These are phyloP conservation scores for Akanthomyces muscarius DNA, from an alignment of 2,329 filamentous ascomycete genomes.

Conservation along the genomic window DNA sequence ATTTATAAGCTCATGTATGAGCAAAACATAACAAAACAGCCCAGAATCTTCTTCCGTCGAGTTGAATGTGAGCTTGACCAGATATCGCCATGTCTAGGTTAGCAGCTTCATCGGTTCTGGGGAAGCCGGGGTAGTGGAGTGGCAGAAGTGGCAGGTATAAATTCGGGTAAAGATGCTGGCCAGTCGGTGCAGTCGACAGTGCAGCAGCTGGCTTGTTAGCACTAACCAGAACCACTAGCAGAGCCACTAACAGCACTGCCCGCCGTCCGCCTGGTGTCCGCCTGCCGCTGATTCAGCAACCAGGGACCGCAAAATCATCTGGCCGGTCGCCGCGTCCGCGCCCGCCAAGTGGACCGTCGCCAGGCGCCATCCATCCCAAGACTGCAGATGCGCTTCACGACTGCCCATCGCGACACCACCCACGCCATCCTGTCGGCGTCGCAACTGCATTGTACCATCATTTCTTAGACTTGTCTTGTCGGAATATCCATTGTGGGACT, in stretches of 20 bases:
- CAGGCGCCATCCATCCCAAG: background rate
- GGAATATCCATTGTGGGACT: background rate
- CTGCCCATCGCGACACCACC: background rate
- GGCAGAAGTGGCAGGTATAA: background rate
- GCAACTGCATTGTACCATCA: background rate
- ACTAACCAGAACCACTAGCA: background rate
- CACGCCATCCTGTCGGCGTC: background rate
- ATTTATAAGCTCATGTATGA: background rate
- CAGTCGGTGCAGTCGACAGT: too few species aligned
- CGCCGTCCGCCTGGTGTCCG: background rate
- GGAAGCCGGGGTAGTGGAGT: slow-evolving; percentile 5
- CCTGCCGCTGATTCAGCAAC: slow-evolving; percentile 12
- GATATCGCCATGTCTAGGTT: background rate
- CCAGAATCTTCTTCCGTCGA: too few species aligned
- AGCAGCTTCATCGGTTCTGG: background rate
- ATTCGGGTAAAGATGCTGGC: background rate
- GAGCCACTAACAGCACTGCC: background rate
- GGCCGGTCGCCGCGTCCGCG: background rate
- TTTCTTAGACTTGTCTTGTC: background rate
- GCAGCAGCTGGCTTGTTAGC: background rate
- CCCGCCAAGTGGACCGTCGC: background rate
- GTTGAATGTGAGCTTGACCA: background rate
- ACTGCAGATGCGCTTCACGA: background rate
- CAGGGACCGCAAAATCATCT: slow-evolving; percentile 10
- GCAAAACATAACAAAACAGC: background rate